Evolutionary conservation across 2,329 filamentous ascomycete genomes (phyloP), one percentile per base, ranked within the genome.

Genomic region (Penicillium sp.): DNA sequence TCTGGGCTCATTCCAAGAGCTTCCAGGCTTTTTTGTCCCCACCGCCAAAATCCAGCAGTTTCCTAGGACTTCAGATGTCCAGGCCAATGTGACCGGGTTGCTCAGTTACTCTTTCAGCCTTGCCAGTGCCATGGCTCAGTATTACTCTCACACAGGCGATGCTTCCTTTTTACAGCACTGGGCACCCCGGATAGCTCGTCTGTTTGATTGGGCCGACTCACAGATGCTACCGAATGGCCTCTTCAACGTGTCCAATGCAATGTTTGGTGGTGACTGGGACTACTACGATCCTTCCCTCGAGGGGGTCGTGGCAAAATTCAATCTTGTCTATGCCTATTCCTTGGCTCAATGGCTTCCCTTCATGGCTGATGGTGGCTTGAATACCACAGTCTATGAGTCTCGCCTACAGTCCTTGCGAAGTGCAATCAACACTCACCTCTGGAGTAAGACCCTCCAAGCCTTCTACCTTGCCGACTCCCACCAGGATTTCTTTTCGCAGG

Each of bases 201-300:
- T 54, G 35, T 33, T 54, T 8, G 49, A 54, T 24, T 54, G 52
- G 52, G 50, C 52, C 7, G n/a, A 54, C 24, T 52, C 49, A 4
- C 52, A 54, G 36, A 48, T 47, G 12, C 44, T 48, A 4, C 32
- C 39, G 3, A 54, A 43, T 37, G 43, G 46, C 5, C 39, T 54
- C n/a, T 43, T 54, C 9, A 54, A 54, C 13, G 46, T 52, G 13
- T 48, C 52, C 39, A 40, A 44, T 39, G 25, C 38, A 2, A 13
- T 41, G 13, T 13, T 53, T 9, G 52, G 49, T 13, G 49, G 47
- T 13, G 52, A 46, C 35, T 54, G 52, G 52, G 46, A 52, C 36
- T 47, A 52, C 34, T 54, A 52, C 24, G 49, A 52, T 28, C 52
- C 52, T 4, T 7, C 47, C 6, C 36, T 46, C 5, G 34, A 33